Conservation (phyloP, 108 stramenopile species). For the Skeletonema costatum region DNA sequence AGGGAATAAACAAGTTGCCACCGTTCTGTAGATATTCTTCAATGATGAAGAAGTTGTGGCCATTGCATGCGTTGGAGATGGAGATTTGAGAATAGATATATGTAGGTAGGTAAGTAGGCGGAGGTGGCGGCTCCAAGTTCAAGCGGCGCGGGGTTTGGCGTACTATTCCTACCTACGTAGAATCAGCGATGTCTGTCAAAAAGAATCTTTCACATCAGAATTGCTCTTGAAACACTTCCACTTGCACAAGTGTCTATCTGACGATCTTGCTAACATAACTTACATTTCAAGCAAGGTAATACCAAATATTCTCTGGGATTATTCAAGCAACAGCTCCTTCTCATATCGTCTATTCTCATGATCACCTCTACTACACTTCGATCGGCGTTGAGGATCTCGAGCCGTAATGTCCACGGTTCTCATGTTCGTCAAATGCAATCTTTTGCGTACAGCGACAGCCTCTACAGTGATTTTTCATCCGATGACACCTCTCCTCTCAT, state of each 20-base stretch:
- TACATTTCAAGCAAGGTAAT: neutral
- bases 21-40: too few species aligned
- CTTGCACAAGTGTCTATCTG: neutral
- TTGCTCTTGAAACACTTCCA: too few species aligned
- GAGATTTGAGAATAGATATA: too few species aligned
- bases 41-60: too few species aligned
- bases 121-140: too few species aligned
- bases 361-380: neutral
- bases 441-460: neutral
- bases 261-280: too few species aligned
- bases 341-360: neutral
- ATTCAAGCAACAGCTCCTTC: too few species aligned
- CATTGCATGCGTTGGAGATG: too few species aligned
- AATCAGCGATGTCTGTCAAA: neutral
- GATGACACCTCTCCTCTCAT: conserved; percentile 28
- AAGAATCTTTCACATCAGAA: neutral
- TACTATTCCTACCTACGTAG: neutral
- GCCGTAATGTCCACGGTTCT: neutral
- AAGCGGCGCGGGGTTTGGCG: neutral
- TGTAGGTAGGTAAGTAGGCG: too few species aligned
- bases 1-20: too few species aligned
- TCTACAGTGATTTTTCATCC: conserved; percentile 36
- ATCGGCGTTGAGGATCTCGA: neutral
- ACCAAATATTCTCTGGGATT: too few species aligned
- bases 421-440: neutral